These are phyloP conservation scores for Primulina huaijiensis DNA, from an alignment of 257 asterid species.

Conservation along the genomic window DNA sequence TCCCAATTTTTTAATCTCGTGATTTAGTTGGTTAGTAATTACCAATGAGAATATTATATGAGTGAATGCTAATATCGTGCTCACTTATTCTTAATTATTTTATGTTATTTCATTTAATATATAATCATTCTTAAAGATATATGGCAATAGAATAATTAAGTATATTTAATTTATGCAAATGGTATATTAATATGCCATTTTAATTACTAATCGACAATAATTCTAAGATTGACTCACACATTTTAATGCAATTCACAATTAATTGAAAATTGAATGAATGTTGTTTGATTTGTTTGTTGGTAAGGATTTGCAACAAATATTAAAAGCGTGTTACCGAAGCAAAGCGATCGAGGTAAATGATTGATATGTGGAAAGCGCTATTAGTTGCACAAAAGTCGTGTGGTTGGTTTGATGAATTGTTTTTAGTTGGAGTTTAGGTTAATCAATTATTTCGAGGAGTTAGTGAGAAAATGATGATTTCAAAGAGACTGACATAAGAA, in stretches of 20 bases:
- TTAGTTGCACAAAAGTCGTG: background rate
- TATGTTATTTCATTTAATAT: background rate
- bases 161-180: background rate
- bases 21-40: too few relatives aligned
- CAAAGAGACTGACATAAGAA: background rate
- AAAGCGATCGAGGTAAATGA: background rate
- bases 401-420: background rate
- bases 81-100: too few relatives aligned
- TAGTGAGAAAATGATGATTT: constrained; percentile 20
- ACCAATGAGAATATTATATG: too few relatives aligned
- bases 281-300: background rate
- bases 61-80: too few relatives aligned
- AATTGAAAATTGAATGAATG: too few relatives aligned
- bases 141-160: too few relatives aligned
- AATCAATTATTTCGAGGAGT: constrained; percentile 13
- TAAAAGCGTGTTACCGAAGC: constrained; percentile 11
- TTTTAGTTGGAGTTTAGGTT: constrained; percentile 3
- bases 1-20: too few relatives aligned
- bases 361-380: background rate
- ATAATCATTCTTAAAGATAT: too few relatives aligned
- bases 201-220: too few relatives aligned
- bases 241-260: background rate
- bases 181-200: background rate
- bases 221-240: background rate
- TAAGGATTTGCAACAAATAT: background rate